phyloP scores from a whole-genome alignment of 129 eudicot genomes.

The Chrysanthemum seticuspe region DNA sequence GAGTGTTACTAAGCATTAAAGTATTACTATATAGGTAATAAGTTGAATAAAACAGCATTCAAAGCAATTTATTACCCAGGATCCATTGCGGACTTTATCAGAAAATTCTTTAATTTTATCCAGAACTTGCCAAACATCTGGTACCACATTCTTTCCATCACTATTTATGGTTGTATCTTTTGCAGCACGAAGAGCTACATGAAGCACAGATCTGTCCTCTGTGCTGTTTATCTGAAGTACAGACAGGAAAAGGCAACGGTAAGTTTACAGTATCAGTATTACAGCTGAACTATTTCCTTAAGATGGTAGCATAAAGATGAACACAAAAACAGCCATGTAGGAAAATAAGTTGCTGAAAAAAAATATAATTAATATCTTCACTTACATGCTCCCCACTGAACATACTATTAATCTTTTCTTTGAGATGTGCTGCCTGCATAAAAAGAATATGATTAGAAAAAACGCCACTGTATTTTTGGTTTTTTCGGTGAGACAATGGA shows the following conservation, averaged over 20 bases:
- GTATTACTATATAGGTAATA: neutral
- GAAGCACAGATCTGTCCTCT: constrained; percentile 91
- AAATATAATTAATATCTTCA: neutral
- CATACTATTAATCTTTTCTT: constrained; percentile 76
- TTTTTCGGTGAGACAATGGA: no score
- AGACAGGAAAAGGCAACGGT: neutral
- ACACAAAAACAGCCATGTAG: no score
- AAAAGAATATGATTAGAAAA: constrained; percentile 18
- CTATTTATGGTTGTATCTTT: constrained; percentile 71
- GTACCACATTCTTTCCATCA: constrained; percentile 97
- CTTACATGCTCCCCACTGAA: constrained; percentile 91
- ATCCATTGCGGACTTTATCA: constrained; percentile 88
- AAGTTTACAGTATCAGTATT: no score
- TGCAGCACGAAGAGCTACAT: constrained; percentile 95
- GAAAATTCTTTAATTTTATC: constrained; percentile 90
- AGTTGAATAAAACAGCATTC: constrained; percentile 1
- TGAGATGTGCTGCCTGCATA: constrained; percentile 75
- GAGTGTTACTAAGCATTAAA: constrained; percentile 13
- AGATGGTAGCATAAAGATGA: no score
- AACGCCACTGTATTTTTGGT: neutral
- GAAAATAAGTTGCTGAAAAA: no score
- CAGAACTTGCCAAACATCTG: constrained; percentile 96
- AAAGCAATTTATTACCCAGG: constrained; percentile 62
- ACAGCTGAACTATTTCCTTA: no score
- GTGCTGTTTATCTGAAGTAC: constrained; percentile 83